Percentiles rank a stretch among this genome's conserved stretches.
These are phyloP conservation scores for Cyberlindnera xishuangbannaensis DNA, from an alignment of 805 yeast species.

Conservation along the genomic window DNA sequence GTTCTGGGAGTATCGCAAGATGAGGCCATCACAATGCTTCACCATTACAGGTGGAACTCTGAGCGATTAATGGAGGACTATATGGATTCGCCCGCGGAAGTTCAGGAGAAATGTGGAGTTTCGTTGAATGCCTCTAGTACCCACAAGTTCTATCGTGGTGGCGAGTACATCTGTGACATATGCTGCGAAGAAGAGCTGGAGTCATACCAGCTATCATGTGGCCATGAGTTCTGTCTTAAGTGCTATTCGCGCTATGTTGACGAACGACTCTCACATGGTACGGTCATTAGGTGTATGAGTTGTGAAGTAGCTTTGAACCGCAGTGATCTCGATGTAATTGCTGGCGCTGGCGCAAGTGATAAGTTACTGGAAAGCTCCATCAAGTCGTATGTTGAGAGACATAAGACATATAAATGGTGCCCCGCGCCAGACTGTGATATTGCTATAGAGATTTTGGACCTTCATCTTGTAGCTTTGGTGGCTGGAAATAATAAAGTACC, in stretches of 20 bases:
- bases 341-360: conserved; percentile 29
- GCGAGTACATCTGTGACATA: conserved; percentile 49
- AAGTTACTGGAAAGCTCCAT: conserved; percentile 33
- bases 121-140: too few relatives aligned
- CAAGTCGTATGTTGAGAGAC: conserved; percentile 46
- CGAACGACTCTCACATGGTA: conserved; percentile 37
- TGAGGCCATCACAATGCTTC: conserved; percentile 39
- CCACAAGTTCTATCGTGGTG: conserved; percentile 11
- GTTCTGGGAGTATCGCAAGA: conserved; percentile 34
- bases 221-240: conserved; percentile 60
- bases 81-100: conserved; percentile 36
- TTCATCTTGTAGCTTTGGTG: conserved; percentile 6
- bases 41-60: conserved; percentile 52
- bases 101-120: conserved; percentile 25
- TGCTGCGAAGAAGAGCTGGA: conserved; percentile 57
- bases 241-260: conserved; percentile 64
- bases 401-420: conserved; percentile 61
- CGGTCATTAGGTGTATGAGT: conserved; percentile 60
- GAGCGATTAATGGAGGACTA: conserved; percentile 51
- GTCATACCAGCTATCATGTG: conserved; percentile 55
- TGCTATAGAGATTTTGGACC: conserved; percentile 38
- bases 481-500: conserved; percentile 38
- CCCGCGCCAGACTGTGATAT: conserved; percentile 77
- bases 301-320: conserved; percentile 36
- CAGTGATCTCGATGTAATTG: conserved; percentile 36